Base-by-base conservation (phyloP, 2,329 filamentous ascomycete species). In the Beauveria scarabaeidicola region DNA sequence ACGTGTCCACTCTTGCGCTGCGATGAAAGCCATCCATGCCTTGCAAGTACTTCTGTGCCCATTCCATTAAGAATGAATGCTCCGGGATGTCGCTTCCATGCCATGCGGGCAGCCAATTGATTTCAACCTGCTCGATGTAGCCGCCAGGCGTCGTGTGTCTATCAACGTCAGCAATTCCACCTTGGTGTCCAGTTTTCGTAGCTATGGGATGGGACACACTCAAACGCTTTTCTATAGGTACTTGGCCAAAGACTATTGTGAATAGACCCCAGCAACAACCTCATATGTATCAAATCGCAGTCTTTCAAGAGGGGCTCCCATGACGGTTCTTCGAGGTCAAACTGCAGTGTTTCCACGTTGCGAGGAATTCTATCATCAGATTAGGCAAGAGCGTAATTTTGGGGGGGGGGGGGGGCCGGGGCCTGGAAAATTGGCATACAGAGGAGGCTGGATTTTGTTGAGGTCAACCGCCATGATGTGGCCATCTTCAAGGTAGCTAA, bases 61-160 rank as follows among this genome's bases (percentile, higher is more conserved):
- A 96, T 65, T 83, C 75, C 48, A 77, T 73, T 17, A 93, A 75
- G 29, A 79, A 76, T 8, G 86, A 84, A 41, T 83, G 74, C 4
- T 73, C 64, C 11, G 82, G 78, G 15, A 89, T 73, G 1, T 83
- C 83, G 40, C 81, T 79, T 66, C 89, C 84, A 63, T 91, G 87
- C 68, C 85, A 88, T 55, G 84, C 84, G 19, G 91, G 90, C 52
- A 82, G 78, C 72, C 89, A 89, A 72, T 97, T 91, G 58, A 97
- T 88, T 70, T 97, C 93, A 52, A 96, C 83, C 65, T 96, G 91
- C 73, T 97, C 92, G 59, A 97, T 80, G 69, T 81, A 82, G 58
- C 92, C 93, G 1, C 87, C 86, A 1, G 91, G 90, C 66, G 85
- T 85, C 27, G 97, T 79, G 69, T 95, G 89, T 57, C 88, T 91